A percentile compares a stretch with the other conserved stretches of the same genome.
phyloP scores from a whole-genome alignment of 2,329 filamentous ascomycete species.

The Grosmannia penicillata region DNA sequence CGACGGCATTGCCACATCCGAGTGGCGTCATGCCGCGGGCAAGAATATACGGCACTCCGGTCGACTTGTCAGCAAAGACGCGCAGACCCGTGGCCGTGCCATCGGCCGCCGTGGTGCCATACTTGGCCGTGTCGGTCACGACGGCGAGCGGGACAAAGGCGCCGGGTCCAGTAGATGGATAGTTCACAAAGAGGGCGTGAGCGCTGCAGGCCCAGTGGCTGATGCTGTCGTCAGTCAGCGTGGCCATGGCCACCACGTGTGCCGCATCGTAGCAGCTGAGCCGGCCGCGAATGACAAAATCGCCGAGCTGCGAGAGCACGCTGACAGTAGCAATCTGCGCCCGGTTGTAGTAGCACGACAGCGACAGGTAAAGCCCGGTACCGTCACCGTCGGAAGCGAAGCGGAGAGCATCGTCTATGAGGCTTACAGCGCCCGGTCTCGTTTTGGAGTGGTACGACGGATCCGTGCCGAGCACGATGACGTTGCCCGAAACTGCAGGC shows the following conservation, averaged over 20 bases:
- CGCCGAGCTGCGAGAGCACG: slow-evolving; percentile 19
- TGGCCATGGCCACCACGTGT: slow-evolving; percentile 23
- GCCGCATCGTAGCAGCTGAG: slow-evolving; percentile 24
- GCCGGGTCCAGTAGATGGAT: slow-evolving; percentile 18
- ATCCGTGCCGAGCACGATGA: slow-evolving; percentile 26
- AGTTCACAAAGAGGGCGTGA: slow-evolving; percentile 24
- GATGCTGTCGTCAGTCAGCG: slow-evolving; percentile 20
- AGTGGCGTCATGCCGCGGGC: slow-evolving; percentile 24
- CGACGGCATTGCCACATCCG: slow-evolving; percentile 24
- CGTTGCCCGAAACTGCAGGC: slow-evolving; percentile 24
- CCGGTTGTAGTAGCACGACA: slow-evolving; percentile 27
- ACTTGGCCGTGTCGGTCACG: slow-evolving; percentile 14
- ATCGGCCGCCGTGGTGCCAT: too few species aligned
- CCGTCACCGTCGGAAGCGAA: slow-evolving; percentile 9
- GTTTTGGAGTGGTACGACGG: slow-evolving; percentile 17
- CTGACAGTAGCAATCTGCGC: slow-evolving; percentile 10
- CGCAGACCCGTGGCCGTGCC: slow-evolving; percentile 15
- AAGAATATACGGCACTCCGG: slow-evolving; percentile 26
- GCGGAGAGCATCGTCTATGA: slow-evolving; percentile 23
- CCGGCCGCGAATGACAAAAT: slow-evolving; percentile 22
- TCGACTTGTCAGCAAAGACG: slow-evolving; percentile 20
- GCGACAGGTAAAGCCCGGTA: slow-evolving; percentile 20
- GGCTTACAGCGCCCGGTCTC: slow-evolving; percentile 16
- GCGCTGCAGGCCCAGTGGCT: slow-evolving; percentile 27
- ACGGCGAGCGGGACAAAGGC: slow-evolving; percentile 25